Base-by-base conservation (phyloP, 768 basidiomycete species). In the Sporobolomyces roseus region DNA sequence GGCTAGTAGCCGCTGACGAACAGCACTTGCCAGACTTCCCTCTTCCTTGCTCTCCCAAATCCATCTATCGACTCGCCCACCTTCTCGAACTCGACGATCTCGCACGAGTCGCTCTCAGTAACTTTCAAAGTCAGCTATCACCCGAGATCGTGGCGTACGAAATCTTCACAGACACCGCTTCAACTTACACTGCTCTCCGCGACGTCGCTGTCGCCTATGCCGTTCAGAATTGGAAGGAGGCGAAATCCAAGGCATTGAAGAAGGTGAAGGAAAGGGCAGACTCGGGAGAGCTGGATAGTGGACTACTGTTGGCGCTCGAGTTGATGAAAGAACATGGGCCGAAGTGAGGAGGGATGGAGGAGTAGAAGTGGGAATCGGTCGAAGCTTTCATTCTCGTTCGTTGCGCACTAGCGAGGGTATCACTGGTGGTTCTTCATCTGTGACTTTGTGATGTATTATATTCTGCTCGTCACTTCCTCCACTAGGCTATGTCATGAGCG, bases 41-140 rank as follows among this genome's bases (percentile, higher is more conserved):
- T 5, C 30, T 14, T 23, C 61, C 54, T 3, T 53, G 27, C 23
- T 68, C 67, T 1, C 61, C 67, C 2, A 68, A 68, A 33, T 59
- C 55, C 4, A 55, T 68, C 33, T 63, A 63, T 49, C 62, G 62
- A 17, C 67, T 68, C 30, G 35, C 67, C 23, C 61, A 63, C 19
- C 54, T 68, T 49, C 55, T 68, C 61, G 55, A 49, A 14, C 48
- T 63, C 19, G 10, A n/a, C 10, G 32, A 27, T 14, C 67, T 68
- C n/a, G 6, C 32, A 14, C 3, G 14, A 14, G 54, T 63, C 49
- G 61, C 61, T 14, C 55, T 68, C 55, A 56, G 19, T 13, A 49
- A 46, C 49, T 41, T 63, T 55, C 21, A 43, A 32, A 25, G 25
- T 12, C 49, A 63, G 21, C 61, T 68, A 32, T 59, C 61, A 3